phyloP scores from a whole-genome alignment of 345 rosid species.

The Linum usitatissimum region DNA sequence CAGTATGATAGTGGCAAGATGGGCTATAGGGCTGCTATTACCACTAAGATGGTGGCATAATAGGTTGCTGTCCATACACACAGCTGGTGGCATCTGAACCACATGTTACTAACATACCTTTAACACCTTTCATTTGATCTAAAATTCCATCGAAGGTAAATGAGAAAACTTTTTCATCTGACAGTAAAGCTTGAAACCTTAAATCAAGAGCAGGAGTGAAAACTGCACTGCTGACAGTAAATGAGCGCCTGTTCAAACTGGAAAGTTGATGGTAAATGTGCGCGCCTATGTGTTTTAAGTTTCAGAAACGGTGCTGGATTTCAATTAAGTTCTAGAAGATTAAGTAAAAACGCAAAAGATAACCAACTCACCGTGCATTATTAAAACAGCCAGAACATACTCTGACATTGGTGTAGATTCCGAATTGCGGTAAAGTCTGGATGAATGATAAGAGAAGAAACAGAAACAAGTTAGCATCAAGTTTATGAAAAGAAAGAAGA shows the following conservation, averaged over 20 bases:
- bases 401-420: slow-evolving; percentile 39
- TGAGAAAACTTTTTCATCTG: not conserved
- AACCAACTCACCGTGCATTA: slow-evolving; percentile 29
- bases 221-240: not conserved
- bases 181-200: not conserved
- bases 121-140: not conserved
- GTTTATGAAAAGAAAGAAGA: not conserved
- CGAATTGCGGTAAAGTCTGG: slow-evolving; percentile 59
- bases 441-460: not conserved
- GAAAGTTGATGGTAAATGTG: too few species aligned
- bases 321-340: not conserved
- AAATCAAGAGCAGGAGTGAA: not conserved
- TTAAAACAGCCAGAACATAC: slow-evolving; percentile 60
- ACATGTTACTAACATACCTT: too few species aligned
- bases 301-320: not conserved
- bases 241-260: not conserved
- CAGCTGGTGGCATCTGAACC: too few species aligned
- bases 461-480: not conserved
- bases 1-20: too few species aligned
- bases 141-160: not conserved
- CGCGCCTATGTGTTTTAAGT: not conserved
- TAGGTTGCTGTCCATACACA: too few species aligned
- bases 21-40: too few species aligned
- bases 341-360: not conserved
- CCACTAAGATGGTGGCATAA: too few species aligned